Percentiles rank a stretch among this genome's conserved stretches.
Conservation (phyloP, 2,329 filamentous ascomycete genomes). For the Elsinoe fawcettii region DNA sequence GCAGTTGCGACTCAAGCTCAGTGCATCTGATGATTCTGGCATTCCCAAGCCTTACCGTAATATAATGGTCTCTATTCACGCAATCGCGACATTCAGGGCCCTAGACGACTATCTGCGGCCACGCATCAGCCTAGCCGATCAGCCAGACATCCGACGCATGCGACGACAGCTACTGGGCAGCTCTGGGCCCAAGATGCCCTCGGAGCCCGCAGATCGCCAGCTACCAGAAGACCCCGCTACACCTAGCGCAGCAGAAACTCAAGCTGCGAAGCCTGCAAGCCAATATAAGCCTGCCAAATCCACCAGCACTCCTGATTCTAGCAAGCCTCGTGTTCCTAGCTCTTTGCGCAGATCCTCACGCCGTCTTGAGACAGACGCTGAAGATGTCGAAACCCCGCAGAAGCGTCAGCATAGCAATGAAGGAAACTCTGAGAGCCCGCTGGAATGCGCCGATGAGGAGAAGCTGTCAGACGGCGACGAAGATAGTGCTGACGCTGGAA, state of each 20-base stretch:
- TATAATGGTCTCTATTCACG: constrained; percentile 97
- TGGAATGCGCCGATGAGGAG: constrained; percentile 91
- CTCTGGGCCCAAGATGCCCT: constrained; percentile 33
- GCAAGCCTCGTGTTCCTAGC: constrained; percentile 13
- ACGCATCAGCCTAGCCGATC: constrained; percentile 72
- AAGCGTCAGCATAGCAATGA: constrained; percentile 52
- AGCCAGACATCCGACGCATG: constrained; percentile 48
- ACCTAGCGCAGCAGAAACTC: constrained; percentile 4
- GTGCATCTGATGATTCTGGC: constrained; percentile 83
- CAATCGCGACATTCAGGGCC: constrained; percentile 95
- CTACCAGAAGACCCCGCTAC: constrained; percentile 20
- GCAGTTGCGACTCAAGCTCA: constrained; percentile 79
- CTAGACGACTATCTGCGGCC: constrained; percentile 92
- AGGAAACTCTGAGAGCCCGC: constrained; percentile 51
- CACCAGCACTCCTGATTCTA: constrained; percentile 14
- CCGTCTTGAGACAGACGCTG: constrained; percentile 21
- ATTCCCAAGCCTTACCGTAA: constrained; percentile 82
- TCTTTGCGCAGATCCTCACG: constrained; percentile 29
- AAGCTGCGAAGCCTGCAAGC: neutral
- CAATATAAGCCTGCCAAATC: constrained; percentile 7
- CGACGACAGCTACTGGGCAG: neutral
- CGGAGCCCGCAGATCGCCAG: constrained; percentile 54
- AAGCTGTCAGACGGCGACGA: constrained; percentile 58
- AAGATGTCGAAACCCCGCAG: constrained; percentile 35
- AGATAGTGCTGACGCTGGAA: constrained; percentile 48